These are phyloP conservation scores for Monilinia vaccinii-corymbosi DNA, from an alignment of 2,329 filamentous ascomycete species.

Conservation along the genomic window DNA sequence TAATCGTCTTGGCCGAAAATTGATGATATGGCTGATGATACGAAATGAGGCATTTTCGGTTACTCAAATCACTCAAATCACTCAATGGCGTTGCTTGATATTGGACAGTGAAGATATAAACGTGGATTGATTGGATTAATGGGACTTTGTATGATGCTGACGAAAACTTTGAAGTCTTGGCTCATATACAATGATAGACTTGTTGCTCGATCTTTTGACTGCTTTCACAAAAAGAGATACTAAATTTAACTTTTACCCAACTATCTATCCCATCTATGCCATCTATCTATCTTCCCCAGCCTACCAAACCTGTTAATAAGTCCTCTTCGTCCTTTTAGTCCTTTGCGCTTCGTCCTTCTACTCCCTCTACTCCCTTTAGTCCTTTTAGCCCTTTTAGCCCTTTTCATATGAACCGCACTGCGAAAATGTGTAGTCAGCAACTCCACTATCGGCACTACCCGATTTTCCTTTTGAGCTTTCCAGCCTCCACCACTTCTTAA, in stretches of 20 bases:
- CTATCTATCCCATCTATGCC: too few species aligned
- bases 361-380: too few species aligned
- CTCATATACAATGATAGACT: background rate
- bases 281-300: too few species aligned
- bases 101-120: background rate
- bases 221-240: too few species aligned
- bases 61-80: background rate
- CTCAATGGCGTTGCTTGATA: background rate
- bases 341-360: too few species aligned
- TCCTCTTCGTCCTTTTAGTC: too few species aligned
- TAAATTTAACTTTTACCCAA: too few species aligned
- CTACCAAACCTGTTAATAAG: too few species aligned
- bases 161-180: constrained; percentile 6
- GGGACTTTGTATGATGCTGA: background rate
- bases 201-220: too few species aligned
- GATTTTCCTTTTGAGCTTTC: background rate
- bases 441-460: background rate
- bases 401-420: background rate
- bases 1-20: constrained; percentile 3
- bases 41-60: background rate
- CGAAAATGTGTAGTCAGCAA: background rate
- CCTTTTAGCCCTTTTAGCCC: too few species aligned
- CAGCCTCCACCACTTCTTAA: background rate
- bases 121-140: too few species aligned
- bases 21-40: background rate